phyloP scores from a whole-genome alignment of 1,139 yeast species.

The Suhomyces choctaworum region DNA sequence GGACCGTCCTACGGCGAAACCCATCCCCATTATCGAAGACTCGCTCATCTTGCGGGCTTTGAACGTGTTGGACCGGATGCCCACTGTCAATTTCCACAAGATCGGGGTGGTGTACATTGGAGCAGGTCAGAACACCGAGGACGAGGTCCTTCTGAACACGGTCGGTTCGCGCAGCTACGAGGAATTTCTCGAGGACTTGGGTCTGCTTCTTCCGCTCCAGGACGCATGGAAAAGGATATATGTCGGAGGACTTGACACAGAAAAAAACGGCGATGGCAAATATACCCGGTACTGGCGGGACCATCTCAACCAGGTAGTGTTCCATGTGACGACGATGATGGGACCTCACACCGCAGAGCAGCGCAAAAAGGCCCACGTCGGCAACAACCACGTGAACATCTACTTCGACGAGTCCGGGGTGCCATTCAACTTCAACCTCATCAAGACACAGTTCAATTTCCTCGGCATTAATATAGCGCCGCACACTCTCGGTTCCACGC shows the following conservation, averaged over 20 bases:
- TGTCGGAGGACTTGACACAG: constrained; percentile 79
- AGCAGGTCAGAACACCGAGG: constrained; percentile 61
- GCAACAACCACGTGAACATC: constrained; percentile 79
- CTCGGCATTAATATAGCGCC: constrained; percentile 79
- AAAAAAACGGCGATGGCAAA: constrained; percentile 70
- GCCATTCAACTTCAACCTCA: constrained; percentile 68
- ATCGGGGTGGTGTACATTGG: constrained; percentile 77
- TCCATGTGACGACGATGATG: constrained; percentile 83
- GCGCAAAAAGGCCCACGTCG: constrained; percentile 79
- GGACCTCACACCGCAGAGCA: constrained; percentile 45
- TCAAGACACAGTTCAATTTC: constrained; percentile 80
- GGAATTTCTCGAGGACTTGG: constrained; percentile 57
- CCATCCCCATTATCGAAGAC: constrained; percentile 47
- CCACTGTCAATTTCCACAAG: constrained; percentile 77
- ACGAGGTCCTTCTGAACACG: constrained; percentile 62
- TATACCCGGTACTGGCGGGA: constrained; percentile 75
- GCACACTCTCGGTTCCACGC: constrained; percentile 36
- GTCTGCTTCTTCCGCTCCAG: constrained; percentile 56
- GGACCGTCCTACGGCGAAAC: constrained; percentile 23
- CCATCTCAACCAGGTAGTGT: constrained; percentile 68
- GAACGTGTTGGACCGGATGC: constrained; percentile 68
- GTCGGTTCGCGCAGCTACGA: constrained; percentile 68
- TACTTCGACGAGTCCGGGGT: constrained; percentile 72
- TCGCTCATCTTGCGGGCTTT: constrained; percentile 58
- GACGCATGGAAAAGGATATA: constrained; percentile 54